Evolutionary conservation across 1,139 yeast genomes (phyloP).

Genomic region (Yarrowia galli): DNA sequence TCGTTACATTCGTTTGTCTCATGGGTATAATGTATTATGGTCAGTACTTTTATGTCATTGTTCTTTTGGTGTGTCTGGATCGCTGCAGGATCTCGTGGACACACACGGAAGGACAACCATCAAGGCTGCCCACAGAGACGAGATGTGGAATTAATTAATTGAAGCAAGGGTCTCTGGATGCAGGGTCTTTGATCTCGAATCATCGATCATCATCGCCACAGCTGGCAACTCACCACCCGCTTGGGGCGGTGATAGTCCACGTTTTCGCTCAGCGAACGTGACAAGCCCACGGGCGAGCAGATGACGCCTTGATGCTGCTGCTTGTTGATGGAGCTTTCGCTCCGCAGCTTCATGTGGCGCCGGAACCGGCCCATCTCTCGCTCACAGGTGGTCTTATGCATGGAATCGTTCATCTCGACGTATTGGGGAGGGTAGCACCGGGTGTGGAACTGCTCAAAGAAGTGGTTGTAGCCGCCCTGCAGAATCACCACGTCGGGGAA

Average conservation of each 20-base stretch:
- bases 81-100: slow-evolving; percentile 7
- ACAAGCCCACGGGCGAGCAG: slow-evolving; percentile 33
- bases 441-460: slow-evolving; percentile 62
- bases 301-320: slow-evolving; percentile 24
- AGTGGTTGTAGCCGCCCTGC: slow-evolving; percentile 89
- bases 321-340: slow-evolving; percentile 18
- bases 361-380: slow-evolving; percentile 74
- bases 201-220: slow-evolving; percentile 12
- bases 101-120: neutral
- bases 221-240: slow-evolving; percentile 36
- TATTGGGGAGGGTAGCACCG: slow-evolving; percentile 79
- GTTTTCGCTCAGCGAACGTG: slow-evolving; percentile 38
- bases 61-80: slow-evolving; percentile 3
- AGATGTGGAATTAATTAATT: neutral
- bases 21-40: slow-evolving; percentile 31
- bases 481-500: slow-evolving; percentile 89
- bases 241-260: slow-evolving; percentile 34
- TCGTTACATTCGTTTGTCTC: too few relatives aligned
- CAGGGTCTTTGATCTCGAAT: neutral
- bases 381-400: slow-evolving; percentile 71
- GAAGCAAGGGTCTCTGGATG: slow-evolving; percentile 15
- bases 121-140: slow-evolving; percentile 22
- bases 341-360: slow-evolving; percentile 45
- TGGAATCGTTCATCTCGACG: slow-evolving; percentile 84
- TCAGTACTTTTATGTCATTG: slow-evolving; percentile 27